Percentiles rank a stretch among this genome's conserved stretches.
These are phyloP conservation scores for Penicillium thymicola DNA, from an alignment of 2,329 filamentous ascomycete genomes.

Conservation along the genomic window DNA sequence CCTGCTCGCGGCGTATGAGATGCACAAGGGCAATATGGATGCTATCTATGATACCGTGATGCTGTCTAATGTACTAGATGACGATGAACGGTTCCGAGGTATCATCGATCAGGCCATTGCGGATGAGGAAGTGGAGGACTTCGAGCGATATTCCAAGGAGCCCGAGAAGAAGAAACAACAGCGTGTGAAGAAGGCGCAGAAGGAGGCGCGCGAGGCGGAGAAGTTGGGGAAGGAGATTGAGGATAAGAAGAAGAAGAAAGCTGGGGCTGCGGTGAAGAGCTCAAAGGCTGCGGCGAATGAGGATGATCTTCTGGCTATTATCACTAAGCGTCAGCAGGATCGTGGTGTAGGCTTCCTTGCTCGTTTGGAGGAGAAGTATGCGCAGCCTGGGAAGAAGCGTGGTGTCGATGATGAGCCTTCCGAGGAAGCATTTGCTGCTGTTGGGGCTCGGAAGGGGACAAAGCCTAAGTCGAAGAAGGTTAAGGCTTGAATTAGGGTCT, in stretches of 20 bases:
- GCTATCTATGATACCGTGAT: conserved; percentile 78
- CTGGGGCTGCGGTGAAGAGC: conserved; percentile 27
- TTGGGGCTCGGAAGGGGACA: conserved; percentile 37
- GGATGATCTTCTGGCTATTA: conserved; percentile 65
- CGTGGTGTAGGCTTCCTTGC: conserved; percentile 65
- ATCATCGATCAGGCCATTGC: conserved; percentile 81
- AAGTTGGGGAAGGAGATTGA: conserved; percentile 72
- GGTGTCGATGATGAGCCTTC: conserved; percentile 53
- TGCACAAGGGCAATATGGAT: conserved; percentile 71
- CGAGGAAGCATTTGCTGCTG: conserved; percentile 59
- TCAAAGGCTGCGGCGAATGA: conserved; percentile 37
- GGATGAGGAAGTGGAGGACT: conserved; percentile 63
- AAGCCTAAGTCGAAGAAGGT: conserved; percentile 32
- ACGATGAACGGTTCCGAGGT: conserved; percentile 77
- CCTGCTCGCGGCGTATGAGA: conserved; percentile 71
- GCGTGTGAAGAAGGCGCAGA: conserved; percentile 60
- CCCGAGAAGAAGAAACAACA: conserved; percentile 60
- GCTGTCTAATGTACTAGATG: conserved; percentile 76
- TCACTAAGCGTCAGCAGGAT: conserved; percentile 66
- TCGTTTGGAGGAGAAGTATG: conserved; percentile 73
- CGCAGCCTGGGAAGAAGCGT: conserved; percentile 46
- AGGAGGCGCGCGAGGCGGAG: conserved; percentile 70
- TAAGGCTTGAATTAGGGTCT: conserved; percentile 9
- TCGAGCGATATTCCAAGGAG: conserved; percentile 69
- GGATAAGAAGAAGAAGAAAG: conserved; percentile 65